phyloP scores from a whole-genome alignment of 2,329 filamentous ascomycete genomes.

The Hymenotorrendiella dingleyae region DNA sequence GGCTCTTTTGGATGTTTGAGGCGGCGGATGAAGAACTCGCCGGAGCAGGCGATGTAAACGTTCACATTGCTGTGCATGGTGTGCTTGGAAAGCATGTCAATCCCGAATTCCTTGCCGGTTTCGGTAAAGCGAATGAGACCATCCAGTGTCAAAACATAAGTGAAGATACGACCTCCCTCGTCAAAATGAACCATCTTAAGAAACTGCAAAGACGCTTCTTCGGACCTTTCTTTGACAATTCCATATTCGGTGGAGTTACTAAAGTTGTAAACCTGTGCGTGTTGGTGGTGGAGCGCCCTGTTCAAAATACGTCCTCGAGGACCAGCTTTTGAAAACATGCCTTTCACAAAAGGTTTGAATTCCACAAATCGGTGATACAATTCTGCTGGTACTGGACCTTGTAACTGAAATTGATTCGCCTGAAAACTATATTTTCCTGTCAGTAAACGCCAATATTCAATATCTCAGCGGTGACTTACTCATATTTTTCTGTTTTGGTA shows the following conservation, averaged over 20 bases:
- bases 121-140: slow-evolving; percentile 86
- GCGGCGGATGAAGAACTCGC: slow-evolving; percentile 85
- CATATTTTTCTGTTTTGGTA: slow-evolving; percentile 60
- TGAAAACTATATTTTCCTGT: slow-evolving; percentile 67
- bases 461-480: slow-evolving; percentile 45
- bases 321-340: slow-evolving; percentile 78
- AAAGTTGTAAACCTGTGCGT: slow-evolving; percentile 83
- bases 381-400: slow-evolving; percentile 71
- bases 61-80: slow-evolving; percentile 95
- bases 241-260: slow-evolving; percentile 71
- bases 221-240: slow-evolving; percentile 57
- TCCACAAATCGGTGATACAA: slow-evolving; percentile 92
- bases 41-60: slow-evolving; percentile 84
- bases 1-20: slow-evolving; percentile 47
- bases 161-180: slow-evolving; percentile 80
- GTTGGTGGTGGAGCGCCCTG: slow-evolving; percentile 83
- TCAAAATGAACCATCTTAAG: slow-evolving; percentile 83
- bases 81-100: slow-evolving; percentile 89
- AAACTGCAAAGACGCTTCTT: slow-evolving; percentile 71
- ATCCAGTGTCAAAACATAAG: slow-evolving; percentile 86
- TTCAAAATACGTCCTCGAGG: slow-evolving; percentile 75
- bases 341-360: slow-evolving; percentile 82
- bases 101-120: slow-evolving; percentile 90
- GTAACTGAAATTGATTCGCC: slow-evolving; percentile 83
- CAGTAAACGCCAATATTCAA: slow-evolving; percentile 6